Percentiles rank a stretch among this genome's conserved stretches.
These are phyloP conservation scores for Linnemannia schmuckeri DNA, from an alignment of 192 early-diverging fungal species.

Conservation along the genomic window DNA sequence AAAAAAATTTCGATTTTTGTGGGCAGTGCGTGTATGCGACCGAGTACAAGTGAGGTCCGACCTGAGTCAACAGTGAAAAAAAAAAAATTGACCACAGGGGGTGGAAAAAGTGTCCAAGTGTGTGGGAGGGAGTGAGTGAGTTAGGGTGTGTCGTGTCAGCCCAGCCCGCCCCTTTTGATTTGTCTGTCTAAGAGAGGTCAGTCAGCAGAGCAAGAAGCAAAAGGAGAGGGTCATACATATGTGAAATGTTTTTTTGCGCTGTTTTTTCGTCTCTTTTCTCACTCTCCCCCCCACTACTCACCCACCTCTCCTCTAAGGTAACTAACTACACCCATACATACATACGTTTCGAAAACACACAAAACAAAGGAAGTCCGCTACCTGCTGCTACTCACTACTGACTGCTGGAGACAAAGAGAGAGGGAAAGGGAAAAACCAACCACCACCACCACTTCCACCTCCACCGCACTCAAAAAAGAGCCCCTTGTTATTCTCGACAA, in stretches of 20 bases:
- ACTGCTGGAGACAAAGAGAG: not conserved
- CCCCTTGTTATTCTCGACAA: not conserved
- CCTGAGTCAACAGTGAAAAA: not conserved
- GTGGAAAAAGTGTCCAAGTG: not conserved
- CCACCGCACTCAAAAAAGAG: slow-evolving; percentile 5
- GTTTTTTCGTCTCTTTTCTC: slow-evolving; percentile 22
- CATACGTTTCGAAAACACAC: not conserved
- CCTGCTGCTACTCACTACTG: not conserved
- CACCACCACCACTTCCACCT: not conserved
- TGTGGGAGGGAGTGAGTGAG: not conserved
- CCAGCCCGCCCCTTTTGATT: slow-evolving; percentile 3
- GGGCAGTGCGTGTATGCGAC: not conserved
- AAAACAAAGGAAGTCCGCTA: not conserved
- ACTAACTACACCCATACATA: not conserved
- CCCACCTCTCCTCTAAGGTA: slow-evolving; percentile 5
- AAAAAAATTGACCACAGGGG: not conserved
- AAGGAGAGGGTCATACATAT: not conserved
- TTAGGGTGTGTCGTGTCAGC: not conserved
- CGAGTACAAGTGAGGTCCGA: not conserved
- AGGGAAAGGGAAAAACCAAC: not conserved
- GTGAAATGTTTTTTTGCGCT: slow-evolving; percentile 6
- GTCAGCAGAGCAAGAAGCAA: not conserved
- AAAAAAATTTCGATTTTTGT: not conserved
- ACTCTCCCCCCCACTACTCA: not conserved
- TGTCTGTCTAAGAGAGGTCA: not conserved